Conservation (phyloP, 139 green algal species). For the Coelastrella sp. region DNA sequence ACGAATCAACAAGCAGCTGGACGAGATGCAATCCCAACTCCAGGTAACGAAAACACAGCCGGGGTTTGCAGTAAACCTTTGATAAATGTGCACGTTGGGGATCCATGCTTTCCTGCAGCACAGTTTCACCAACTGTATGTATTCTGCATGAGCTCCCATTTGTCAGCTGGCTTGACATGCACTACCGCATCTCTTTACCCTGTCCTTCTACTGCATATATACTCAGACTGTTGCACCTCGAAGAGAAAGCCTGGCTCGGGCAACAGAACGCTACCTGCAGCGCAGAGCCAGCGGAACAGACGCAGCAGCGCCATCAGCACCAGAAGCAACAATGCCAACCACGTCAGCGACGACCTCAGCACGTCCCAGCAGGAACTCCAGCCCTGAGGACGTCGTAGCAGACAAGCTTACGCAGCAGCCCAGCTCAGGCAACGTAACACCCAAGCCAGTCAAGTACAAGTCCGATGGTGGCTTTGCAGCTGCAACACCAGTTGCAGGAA, state of each 20-base stretch:
- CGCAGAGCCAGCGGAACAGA: conserved; percentile 15
- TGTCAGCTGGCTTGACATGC: too few relatives aligned
- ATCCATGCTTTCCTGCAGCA: too few relatives aligned
- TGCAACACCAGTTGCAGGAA: not conserved
- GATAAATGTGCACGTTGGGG: too few relatives aligned
- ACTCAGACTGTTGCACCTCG: conserved; percentile 7
- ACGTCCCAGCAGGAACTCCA: not conserved
- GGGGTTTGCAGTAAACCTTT: not conserved
- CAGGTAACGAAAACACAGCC: not conserved
- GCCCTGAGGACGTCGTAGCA: too few relatives aligned
- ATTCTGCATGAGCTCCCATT: too few relatives aligned
- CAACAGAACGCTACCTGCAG: conserved; percentile 36
- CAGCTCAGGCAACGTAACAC: too few relatives aligned
- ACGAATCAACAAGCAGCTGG: conserved; percentile 41
- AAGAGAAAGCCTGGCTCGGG: conserved; percentile 29
- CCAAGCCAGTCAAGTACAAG: not conserved
- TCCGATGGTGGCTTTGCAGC: not conserved
- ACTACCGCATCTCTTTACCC: too few relatives aligned
- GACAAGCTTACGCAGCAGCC: too few relatives aligned
- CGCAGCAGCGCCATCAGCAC: not conserved
- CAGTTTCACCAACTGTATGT: too few relatives aligned
- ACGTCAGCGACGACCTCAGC: too few relatives aligned
- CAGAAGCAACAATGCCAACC: not conserved
- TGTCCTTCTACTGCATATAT: too few relatives aligned
- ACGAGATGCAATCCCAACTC: conserved; percentile 25